Evolutionary conservation across 2,329 filamentous ascomycete genomes (phyloP), one percentile per base, ranked within the genome.

Genomic region (Tolypocladium sp.): DNA sequence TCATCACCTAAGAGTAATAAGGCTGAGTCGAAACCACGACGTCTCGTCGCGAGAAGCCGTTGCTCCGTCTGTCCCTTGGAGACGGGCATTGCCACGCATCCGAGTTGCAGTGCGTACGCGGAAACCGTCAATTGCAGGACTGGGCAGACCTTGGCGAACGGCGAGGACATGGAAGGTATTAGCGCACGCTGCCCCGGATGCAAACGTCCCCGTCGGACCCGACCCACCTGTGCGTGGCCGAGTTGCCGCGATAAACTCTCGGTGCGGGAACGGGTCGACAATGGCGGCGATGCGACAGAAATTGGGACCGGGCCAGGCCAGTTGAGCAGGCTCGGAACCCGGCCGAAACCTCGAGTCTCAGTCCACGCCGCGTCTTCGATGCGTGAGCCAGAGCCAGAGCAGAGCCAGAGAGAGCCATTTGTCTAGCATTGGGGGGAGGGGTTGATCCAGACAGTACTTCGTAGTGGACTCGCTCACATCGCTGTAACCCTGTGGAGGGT

Each of bases 131-230:
- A 33, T 33, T 3, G 27, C 49, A 33, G 49, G 30, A 6, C 30
- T 33, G 30, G 44, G 25, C 25, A 33, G 38, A 33, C 20, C 49
- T 35, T 33, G 30, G 30, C 49, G 27, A 20, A 22, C 22, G 25
- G 54, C 37, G 8, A 40, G 38, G 54, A 38, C 54, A 42, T 55
- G 35, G 37, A 6, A 20, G 25, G 22, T 35, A 49, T 58, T 33
- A 41, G 38, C 46, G 37, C 30, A 37, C 56, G 30, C 9, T 27
- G 56, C 46, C 25, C 33, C 8, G 17, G 30, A 22, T 30, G 46
- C n/a, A 52, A 41, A 57, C 30, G 57, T 54, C 25, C 27, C 57
- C 49, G 46, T 54, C 38, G 57, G 57, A 58, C 49, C 46, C 49
- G 57, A 33, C 30, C 57, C 57, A 42, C 46, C 33, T 17, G 41